Base-by-base conservation (phyloP, 2,329 filamentous ascomycete species). In the Neofusicoccum parvum region DNA sequence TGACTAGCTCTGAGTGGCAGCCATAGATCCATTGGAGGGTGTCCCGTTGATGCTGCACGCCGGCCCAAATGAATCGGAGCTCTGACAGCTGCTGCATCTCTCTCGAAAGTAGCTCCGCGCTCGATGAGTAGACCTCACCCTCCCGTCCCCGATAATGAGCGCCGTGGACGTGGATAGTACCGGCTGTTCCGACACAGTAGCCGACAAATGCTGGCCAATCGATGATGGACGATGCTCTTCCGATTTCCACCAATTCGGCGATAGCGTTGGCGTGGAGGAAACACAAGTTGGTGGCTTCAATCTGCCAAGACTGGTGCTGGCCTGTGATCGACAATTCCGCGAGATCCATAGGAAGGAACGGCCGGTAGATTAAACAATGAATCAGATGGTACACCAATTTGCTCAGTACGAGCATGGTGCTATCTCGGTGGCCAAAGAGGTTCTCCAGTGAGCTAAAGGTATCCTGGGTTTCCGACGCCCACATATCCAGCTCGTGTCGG, bases 271-370 rank as follows among this genome's bases (percentile, higher is more conserved):
- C 92, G 70, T 96, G 92, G 17, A 94, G 80, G 74, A 89, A 95
- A 76, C 92, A 96, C 74, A 94, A 85, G 72, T 95, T 94, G 0
- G 92, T 96, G 0, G 92, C 92, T 74, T 96, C 92, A 54, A 96
- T 94, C 74, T 96, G 92, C 92, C 92, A 96, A 34, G 91, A 94
- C 74, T 96, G 92, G 70, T 96, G 91, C 72, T 96, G 92, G 1
- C 91, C 91, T 0, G 87, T 90, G 14, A 91, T 90, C 12, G 91
- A 87, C 6, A 96, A 85, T 75, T 96, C 92, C 27, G 90, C 87
- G 3, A 96, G 82, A 75, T 96, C 91, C 68, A 96, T 90, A 0
- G 92, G 92, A 5, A 96, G 82, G 76, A 96, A 96, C 0, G 92
- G 92, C 15, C 92, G 87, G 73, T 96, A 96, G 49, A 96, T 89